phyloP scores from a whole-genome alignment of 2,329 filamentous ascomycete species.

The Colletotrichum melonis region DNA sequence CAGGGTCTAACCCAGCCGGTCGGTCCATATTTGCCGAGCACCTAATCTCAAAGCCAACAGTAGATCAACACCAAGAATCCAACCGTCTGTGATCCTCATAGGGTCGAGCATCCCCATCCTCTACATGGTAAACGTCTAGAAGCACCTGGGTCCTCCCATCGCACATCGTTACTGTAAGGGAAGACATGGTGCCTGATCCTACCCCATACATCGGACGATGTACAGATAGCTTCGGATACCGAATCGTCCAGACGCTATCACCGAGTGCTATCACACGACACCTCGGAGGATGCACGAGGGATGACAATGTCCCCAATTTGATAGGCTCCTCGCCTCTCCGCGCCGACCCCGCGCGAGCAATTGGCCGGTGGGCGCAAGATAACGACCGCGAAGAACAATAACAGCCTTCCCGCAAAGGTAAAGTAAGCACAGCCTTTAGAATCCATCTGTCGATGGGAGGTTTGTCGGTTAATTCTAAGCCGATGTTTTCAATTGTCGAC shows the following conservation, averaged over 20 bases:
- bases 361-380: neutral
- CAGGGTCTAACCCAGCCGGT: neutral
- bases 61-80: neutral
- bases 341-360: constrained; percentile 11
- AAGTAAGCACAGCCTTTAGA: neutral
- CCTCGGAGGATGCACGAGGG: neutral
- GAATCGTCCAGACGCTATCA: neutral
- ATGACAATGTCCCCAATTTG: constrained; percentile 13
- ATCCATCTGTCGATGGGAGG: neutral
- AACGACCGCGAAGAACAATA: neutral
- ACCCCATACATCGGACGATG: constrained; percentile 4
- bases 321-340: constrained; percentile 6
- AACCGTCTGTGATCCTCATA: neutral
- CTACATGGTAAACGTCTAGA: neutral
- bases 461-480: neutral
- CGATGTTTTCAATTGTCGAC: neutral
- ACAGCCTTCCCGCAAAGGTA: neutral
- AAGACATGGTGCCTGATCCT: neutral
- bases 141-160: neutral
- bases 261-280: constrained; percentile 9
- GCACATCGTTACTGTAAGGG: neutral
- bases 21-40: neutral
- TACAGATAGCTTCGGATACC: neutral
- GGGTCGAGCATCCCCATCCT: too few relatives aligned
- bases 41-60: neutral